Evolutionary conservation across 352 stramenopile genomes (phyloP).

Genomic region (Phytophthora citricola): DNA sequence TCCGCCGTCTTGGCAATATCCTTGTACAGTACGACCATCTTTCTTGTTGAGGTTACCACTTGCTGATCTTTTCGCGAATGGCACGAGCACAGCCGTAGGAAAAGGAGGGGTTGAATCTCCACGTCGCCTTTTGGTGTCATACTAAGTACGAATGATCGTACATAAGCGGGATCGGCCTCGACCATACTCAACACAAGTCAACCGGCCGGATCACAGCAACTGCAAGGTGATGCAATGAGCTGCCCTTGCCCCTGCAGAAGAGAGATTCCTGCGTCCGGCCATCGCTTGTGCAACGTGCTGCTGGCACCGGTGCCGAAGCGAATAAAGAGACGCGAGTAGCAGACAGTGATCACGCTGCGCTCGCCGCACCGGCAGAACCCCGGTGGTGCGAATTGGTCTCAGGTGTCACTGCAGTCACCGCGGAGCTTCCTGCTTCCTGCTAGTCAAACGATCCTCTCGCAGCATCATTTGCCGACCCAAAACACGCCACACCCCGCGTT

Average conservation of each 20-base stretch:
- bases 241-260: conserved; percentile 10
- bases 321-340: conserved; percentile 8
- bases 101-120: conserved; percentile 30
- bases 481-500: conserved; percentile 24
- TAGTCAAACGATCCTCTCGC: conserved; percentile 16
- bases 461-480: conserved; percentile 41
- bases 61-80: conserved; percentile 71
- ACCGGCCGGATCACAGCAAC: conserved; percentile 6
- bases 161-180: conserved; percentile 1
- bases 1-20: conserved; percentile 88
- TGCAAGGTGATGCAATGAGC: conserved; percentile 30
- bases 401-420: conserved; percentile 5
- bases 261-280: conserved; percentile 7
- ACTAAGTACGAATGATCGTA: conserved; percentile 45
- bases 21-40: conserved; percentile 85
- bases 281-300: background rate
- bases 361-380: conserved; percentile 13
- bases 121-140: background rate
- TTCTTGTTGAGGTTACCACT: conserved; percentile 16
- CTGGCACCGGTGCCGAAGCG: background rate
- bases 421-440: background rate
- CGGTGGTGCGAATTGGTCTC: background rate
- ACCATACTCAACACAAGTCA: conserved; percentile 22
- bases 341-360: background rate
- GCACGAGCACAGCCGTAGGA: conserved; percentile 22